Evolutionary conservation across 345 rosid species (phyloP).

Genomic region (Raphanus sativus): DNA sequence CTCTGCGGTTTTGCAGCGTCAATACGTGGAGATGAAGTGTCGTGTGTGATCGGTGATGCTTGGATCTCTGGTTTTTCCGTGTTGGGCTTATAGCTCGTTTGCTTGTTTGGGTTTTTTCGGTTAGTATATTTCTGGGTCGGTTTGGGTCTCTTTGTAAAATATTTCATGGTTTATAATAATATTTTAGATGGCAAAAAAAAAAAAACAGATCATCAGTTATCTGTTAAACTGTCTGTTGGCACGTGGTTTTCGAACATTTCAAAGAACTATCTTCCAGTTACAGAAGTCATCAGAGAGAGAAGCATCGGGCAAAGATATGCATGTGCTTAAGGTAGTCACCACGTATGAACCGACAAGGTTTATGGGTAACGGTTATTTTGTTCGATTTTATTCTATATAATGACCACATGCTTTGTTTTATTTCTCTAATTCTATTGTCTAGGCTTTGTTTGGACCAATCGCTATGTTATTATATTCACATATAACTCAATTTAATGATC

Average conservation of each 20-base stretch:
- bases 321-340: constrained; percentile 35
- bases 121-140: too few species aligned
- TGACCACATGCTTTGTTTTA: constrained; percentile 32
- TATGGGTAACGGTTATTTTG: constrained; percentile 26
- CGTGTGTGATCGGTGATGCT: too few species aligned
- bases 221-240: background rate
- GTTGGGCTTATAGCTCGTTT: too few species aligned
- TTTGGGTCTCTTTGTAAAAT: too few species aligned
- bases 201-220: background rate
- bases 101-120: too few species aligned
- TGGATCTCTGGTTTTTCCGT: too few species aligned
- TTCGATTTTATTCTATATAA: constrained; percentile 24
- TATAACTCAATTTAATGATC: background rate
- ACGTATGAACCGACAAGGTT: constrained; percentile 43
- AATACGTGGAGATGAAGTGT: too few species aligned
- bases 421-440: constrained; percentile 16
- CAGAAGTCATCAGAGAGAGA: constrained; percentile 9
- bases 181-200: background rate
- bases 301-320: constrained; percentile 8
- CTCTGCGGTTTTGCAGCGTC: too few species aligned
- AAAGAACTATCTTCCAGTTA: background rate
- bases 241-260: constrained; percentile 14
- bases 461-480: background rate
- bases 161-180: too few species aligned
- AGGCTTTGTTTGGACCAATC: constrained; percentile 13